Evolutionary conservation across 1,139 yeast genomes (phyloP).

Genomic region (Taphrina communis): DNA sequence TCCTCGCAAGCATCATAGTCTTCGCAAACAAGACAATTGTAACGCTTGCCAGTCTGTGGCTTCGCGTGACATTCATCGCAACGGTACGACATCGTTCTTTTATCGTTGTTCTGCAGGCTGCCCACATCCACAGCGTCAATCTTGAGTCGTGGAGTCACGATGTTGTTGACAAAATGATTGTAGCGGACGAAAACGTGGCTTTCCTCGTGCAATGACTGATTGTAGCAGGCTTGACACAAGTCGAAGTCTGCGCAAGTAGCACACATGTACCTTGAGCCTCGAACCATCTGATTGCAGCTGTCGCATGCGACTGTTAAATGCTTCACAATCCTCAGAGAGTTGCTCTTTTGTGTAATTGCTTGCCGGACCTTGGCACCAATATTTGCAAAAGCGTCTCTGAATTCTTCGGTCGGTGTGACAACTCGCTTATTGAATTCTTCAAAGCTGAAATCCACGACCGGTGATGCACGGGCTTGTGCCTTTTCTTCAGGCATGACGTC

Average conservation of each 20-base stretch:
- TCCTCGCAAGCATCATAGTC: constrained; percentile 50
- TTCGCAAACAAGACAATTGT: constrained; percentile 50
- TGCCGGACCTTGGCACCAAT: constrained; percentile 18
- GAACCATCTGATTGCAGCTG: constrained; percentile 43
- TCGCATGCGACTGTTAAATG: constrained; percentile 43
- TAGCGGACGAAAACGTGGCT: constrained; percentile 29
- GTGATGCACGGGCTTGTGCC: not conserved
- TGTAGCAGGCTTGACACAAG: constrained; percentile 55
- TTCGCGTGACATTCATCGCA: constrained; percentile 8
- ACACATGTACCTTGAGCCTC: constrained; percentile 58
- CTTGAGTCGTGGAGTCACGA: constrained; percentile 14
- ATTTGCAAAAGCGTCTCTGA: constrained; percentile 13
- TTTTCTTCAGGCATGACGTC: not conserved
- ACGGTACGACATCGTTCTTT: not conserved
- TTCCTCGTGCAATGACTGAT: constrained; percentile 16
- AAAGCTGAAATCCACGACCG: not conserved
- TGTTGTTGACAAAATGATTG: constrained; percentile 24
- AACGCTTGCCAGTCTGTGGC: constrained; percentile 48
- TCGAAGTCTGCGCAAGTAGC: constrained; percentile 58
- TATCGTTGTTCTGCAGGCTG: not conserved
- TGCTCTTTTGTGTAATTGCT: constrained; percentile 6
- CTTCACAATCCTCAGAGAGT: constrained; percentile 2
- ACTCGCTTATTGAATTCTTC: not conserved
- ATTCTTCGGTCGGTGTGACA: constrained; percentile 6
- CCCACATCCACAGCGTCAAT: not conserved